Evolutionary conservation across 495 filamentous ascomycete genomes (phyloP), one percentile per base, ranked within the genome.

Genomic region (Daldinia childiae): DNA sequence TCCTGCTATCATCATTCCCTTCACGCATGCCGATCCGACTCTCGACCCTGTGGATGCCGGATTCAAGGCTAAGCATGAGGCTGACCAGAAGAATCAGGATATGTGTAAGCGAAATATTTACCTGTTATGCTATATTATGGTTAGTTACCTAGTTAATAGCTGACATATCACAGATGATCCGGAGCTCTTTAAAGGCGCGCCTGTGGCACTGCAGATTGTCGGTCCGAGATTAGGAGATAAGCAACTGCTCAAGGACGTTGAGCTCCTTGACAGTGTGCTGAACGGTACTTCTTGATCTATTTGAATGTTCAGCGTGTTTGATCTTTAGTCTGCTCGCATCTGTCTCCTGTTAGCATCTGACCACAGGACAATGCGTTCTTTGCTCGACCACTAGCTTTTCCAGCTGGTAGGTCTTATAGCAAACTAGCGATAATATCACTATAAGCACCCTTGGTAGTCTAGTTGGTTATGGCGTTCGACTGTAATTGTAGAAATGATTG

Each of bases 181-280:
- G 15, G 66, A 76, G 59, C 69, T 77, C 6, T 71, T 79, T 38
- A 74, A 68, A 12, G 77, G 78, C 1, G 76, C 78, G 30, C 78
- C 78, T 9, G 78, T 78, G 15, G 71, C 73, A 38, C 55, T 80
- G 60, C 78, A 80, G 68, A 39, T 80, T 19, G 75, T 79, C 9
- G 77, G 73, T 4, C 57, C 63, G 27, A 70, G 73, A 52, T 62
- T 76, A 4, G 75, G 73, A 29, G 78, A 80, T 54, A 64, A 64
- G 19, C 77, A 79, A 41, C 66, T 80, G 27, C 66, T 73, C 27
- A 58, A 66, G 34, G 71, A 73, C 21, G 71, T 29, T 1, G 62
- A 62, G 34, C 57, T 69, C 3, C 27, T 73, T 12, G 71, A 73
- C 36, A 66, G 71, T 30, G 41, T 73, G 2, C 17, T 73, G 15